A percentile compares a stretch with the other conserved stretches of the same genome.
Evolutionary conservation across 2,329 filamentous ascomycete species (phyloP).

Genomic region (Chaetomiaceae sp.): DNA sequence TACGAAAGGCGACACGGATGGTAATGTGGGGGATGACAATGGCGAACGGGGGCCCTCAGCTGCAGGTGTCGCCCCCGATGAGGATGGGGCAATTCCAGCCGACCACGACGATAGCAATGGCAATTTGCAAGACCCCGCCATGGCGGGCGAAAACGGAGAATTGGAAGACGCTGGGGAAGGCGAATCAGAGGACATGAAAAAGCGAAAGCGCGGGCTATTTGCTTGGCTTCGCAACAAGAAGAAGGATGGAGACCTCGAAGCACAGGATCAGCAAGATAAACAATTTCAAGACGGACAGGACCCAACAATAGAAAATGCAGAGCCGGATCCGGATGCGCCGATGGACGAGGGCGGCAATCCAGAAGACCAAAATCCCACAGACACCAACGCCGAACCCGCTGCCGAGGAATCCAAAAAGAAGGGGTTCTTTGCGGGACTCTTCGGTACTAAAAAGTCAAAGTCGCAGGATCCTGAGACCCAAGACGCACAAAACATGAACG

Average conservation of each 20-base stretch:
- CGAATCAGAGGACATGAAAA: not conserved
- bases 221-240: conserved; percentile 1
- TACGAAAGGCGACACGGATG: no score
- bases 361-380: not conserved
- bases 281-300: not conserved
- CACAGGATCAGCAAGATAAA: not conserved
- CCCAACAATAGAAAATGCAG: not conserved
- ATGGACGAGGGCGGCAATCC: not conserved
- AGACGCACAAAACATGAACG: not conserved
- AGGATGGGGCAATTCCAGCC: not conserved
- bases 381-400: not conserved
- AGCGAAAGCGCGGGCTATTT: not conserved
- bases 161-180: conserved; percentile 5
- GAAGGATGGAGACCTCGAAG: not conserved
- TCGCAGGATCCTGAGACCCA: not conserved
- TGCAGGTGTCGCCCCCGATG: not conserved
- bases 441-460: not conserved
- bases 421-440: conserved; percentile 3
- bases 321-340: not conserved
- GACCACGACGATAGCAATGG: not conserved
- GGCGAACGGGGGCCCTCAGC: not conserved
- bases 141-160: not conserved
- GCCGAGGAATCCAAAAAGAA: conserved; percentile 5
- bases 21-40: no score
- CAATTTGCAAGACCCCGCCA: not conserved